Evolutionary conservation across 2,329 filamentous ascomycete species (phyloP), one percentile per base, ranked within the genome.

Genomic region (Trichoderma sp.): DNA sequence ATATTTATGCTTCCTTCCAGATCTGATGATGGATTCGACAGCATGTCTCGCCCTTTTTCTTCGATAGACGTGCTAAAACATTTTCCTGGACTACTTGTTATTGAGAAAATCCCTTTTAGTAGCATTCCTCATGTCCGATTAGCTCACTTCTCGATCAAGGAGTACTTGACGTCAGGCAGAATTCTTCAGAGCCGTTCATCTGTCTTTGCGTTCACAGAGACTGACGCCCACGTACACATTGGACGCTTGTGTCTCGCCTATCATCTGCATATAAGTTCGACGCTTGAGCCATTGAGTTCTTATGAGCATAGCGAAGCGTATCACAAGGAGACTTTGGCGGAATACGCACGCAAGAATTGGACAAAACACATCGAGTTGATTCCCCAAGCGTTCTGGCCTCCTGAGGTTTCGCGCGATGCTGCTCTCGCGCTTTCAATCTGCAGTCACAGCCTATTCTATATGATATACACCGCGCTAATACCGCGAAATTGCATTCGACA

Each of bases 121-220:
- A 1, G 41, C 16, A 4, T 18, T n/a, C n/a, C 18, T 50, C 16
- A n/a, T 3, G 18, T 76, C 41, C 73, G 75, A 24, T 18, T 75
- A 27, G 73, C 73, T 11, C 75, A 76, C 27, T 71, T 75, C 31
- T 76, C 75, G 3, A 53, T 76, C 9, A 75, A 76, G 27, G 75
- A 75, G 50, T 75, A 76, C n/a, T 16, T 75, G 67, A 65, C 35
- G 5, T 77, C 67, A 18, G 64, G 35, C 14, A 53, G 64, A 7
- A 75, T 77, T 9, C 6, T 31, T 50, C 12, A 64, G 9, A 21
- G 59, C 4, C 27, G 38, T 11, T 74, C 62, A 6, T n/a, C n/a
- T 3, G 7, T 16, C 18, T 77, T 77, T 27, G 33, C 53, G 3
- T 73, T 77, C 29, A 31, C 24, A 16, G 73, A 75, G 21, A 27